A percentile compares a stretch with the other conserved stretches of the same genome.
Evolutionary conservation across 495 filamentous ascomycete species (phyloP).

Genomic region (Talaromyces trachyspermus): DNA sequence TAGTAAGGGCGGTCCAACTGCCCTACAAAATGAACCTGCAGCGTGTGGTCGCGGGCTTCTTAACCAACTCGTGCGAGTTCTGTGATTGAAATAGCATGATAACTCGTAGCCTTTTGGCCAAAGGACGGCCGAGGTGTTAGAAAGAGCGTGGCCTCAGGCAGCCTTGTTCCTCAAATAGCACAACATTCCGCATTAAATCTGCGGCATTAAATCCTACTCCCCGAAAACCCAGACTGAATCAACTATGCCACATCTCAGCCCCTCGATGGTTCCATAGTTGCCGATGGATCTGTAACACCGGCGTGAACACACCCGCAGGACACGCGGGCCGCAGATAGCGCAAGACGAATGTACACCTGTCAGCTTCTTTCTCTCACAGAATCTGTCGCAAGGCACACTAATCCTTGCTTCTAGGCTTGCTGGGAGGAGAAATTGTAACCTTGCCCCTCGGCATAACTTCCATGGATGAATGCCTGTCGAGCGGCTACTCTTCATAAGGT

Average conservation of each 20-base stretch:
- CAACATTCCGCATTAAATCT: too few relatives aligned
- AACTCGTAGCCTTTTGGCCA: too few relatives aligned
- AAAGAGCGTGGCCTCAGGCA: too few relatives aligned
- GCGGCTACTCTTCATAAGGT: background rate
- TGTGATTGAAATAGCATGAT: too few relatives aligned
- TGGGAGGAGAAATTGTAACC: background rate
- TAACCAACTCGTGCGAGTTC: too few relatives aligned
- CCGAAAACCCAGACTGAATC: too few relatives aligned
- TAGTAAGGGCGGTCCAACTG: too few relatives aligned
- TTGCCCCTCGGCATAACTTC: background rate
- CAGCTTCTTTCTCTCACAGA: background rate
- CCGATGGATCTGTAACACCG: background rate
- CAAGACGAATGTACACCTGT: background rate
- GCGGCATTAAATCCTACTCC: too few relatives aligned
- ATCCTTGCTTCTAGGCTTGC: background rate
- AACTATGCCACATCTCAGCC: background rate
- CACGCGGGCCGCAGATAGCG: constrained; percentile 1
- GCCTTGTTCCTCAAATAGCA: too few relatives aligned
- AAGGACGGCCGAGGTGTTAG: too few relatives aligned
- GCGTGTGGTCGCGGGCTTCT: too few relatives aligned
- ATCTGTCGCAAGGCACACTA: background rate
- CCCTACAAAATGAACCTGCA: too few relatives aligned
- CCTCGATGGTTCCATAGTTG: background rate
- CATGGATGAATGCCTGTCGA: background rate
- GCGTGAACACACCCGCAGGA: background rate